These are phyloP conservation scores for Cyamopsis tetragonoloba DNA, from an alignment of 306 rosid genomes.

Conservation along the genomic window DNA sequence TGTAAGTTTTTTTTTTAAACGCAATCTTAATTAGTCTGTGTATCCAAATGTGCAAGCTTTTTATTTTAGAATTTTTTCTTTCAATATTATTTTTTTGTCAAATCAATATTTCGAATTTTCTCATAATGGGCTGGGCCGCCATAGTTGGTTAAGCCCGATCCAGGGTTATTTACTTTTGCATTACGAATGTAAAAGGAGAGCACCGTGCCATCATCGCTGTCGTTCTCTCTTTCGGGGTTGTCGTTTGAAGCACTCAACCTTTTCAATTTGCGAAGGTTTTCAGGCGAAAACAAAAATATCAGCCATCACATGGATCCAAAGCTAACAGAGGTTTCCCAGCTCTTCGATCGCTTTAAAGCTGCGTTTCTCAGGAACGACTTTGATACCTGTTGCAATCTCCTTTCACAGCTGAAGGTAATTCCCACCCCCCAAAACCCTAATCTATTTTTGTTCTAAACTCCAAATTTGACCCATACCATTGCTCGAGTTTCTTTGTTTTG, in stretches of 20 bases:
- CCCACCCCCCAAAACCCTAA: conserved; percentile 38
- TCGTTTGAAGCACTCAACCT: conserved; percentile 5
- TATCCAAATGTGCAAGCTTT: no score
- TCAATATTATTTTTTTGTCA: no score
- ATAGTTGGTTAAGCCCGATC: not conserved
- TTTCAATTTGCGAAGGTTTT: not conserved
- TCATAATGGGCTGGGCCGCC: not conserved
- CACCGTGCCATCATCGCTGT: not conserved
- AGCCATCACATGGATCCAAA: conserved; percentile 66
- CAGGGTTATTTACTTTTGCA: not conserved
- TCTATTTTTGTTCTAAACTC: not conserved
- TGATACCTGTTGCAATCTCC: conserved; percentile 40
- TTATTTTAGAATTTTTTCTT: no score
- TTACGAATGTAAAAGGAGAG: not conserved
- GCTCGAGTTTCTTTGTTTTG: not conserved
- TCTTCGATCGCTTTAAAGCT: conserved; percentile 79
- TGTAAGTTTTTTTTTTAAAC: no score
- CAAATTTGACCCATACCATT: not conserved
- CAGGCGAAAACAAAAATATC: not conserved
- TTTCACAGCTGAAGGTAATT: conserved; percentile 78
- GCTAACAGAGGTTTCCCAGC: conserved; percentile 67
- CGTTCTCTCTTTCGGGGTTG: not conserved
- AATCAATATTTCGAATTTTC: no score
- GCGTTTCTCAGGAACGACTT: conserved; percentile 61
- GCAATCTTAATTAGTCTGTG: no score